Evolutionary conservation across 768 basidiomycete species (phyloP), one percentile per base, ranked within the genome.

Genomic region (Suillus ampliporus): DNA sequence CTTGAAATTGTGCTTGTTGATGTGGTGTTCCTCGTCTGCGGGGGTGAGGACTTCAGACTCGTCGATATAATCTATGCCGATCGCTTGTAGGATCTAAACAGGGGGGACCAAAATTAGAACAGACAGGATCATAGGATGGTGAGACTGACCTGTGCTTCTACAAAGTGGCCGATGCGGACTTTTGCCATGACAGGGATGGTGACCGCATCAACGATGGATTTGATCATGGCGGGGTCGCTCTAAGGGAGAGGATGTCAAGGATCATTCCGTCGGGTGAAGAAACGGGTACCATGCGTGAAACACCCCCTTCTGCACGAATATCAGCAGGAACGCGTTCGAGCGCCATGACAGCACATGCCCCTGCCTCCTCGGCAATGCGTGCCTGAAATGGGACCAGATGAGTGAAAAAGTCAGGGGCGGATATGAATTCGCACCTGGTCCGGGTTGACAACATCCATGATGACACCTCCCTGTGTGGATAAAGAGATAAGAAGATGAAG

Each of bases 181-280:
- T 96, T 93, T 38, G 92, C 92, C 92, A 98, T 98, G 75, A 98
- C 95, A 10, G 95, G 96, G 69, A 98, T 96, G 26, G 95, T 96
- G 54, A 98, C 97, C 23, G 97, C 90, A 64, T 88, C 91, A 65
- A 93, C 90, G 75, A 99, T 99, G 72, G 92, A 84, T 75, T 97
- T 98, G 83, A 99, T 98, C 91, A 99, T 93, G 56, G 86, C 82
- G 8, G 97, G 97, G 79, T 97, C 95, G 74, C 95, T 96, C 91
- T 90, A 34, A 41, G 23, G 1, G 31, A 4, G 3, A 9, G 23
- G 28, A 37, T 26, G 9, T 2, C 41, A 51, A 31, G 5, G 19
- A n/a, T 38, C 37, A 31, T 3, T 31, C 5, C 19, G 3, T 13
- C 26, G 5, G 1, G 0, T 10, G 5, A 3, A 61, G 14, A 34